These are phyloP conservation scores for Cyathus striatus DNA, from an alignment of 768 basidiomycete genomes.

Conservation along the genomic window DNA sequence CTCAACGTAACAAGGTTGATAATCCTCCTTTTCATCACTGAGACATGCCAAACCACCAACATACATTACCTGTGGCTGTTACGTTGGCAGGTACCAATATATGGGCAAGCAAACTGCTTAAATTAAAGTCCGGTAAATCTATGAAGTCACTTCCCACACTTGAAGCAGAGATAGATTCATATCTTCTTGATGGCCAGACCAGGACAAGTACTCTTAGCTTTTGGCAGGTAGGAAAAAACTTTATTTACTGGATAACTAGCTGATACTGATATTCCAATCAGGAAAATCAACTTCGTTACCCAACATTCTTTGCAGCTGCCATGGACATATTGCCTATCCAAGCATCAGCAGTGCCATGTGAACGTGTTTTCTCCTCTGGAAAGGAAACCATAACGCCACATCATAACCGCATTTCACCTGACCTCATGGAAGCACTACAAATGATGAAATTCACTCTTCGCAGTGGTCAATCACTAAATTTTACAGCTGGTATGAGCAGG, in stretches of 20 bases:
- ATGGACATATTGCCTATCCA: slow-evolving; percentile 25
- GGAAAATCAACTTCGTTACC: slow-evolving; percentile 17
- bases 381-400: slow-evolving; percentile 21
- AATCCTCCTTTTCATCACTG: too few species aligned
- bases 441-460: slow-evolving; percentile 22
- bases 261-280: slow-evolving; percentile 2
- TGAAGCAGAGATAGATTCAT: slow-evolving; percentile 15
- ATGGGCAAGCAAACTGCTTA: too few species aligned
- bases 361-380: slow-evolving; percentile 22
- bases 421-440: slow-evolving; percentile 21
- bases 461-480: slow-evolving; percentile 17
- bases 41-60: too few species aligned
- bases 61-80: too few species aligned
- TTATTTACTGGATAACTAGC: neutral
- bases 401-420: slow-evolving; percentile 13
- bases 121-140: too few species aligned
- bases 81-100: too few species aligned
- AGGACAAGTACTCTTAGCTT: slow-evolving; percentile 7
- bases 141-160: too few species aligned
- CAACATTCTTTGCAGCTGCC: slow-evolving; percentile 18
- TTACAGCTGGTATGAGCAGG: slow-evolving; percentile 17
- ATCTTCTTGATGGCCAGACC: slow-evolving; percentile 8
- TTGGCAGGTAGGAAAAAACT: slow-evolving; percentile 18
- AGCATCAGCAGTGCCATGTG: slow-evolving; percentile 26
- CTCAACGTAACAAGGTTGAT: too few species aligned